Percentiles rank a stretch among this genome's conserved stretches.
Evolutionary conservation across 176 grass and related monocot genomes (phyloP).

Genomic region (Oryza meridionalis): DNA sequence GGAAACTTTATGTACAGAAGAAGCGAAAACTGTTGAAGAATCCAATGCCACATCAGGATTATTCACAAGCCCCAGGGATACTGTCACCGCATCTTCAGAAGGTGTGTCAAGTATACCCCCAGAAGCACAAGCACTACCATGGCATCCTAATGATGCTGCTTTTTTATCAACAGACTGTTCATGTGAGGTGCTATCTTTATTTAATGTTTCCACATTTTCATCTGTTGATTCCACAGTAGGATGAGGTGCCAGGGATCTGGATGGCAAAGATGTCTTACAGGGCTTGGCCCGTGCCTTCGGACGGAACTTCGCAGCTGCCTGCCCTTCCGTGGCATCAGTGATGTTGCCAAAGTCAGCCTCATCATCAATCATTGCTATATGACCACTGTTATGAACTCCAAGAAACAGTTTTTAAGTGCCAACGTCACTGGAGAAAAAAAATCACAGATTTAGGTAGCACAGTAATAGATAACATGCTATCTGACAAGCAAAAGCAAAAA

Average conservation of each 20-base stretch:
- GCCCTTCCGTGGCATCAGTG: conserved; percentile 25
- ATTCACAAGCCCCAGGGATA: not conserved
- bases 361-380: conserved; percentile 38
- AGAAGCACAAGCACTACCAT: not conserved
- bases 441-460: not conserved
- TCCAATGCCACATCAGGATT: not conserved
- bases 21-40: not conserved
- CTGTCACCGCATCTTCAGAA: conserved; percentile 19
- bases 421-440: conserved; percentile 1
- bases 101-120: conserved; percentile 9
- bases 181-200: conserved; percentile 26
- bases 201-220: conserved; percentile 3
- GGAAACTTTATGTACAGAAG: conserved; percentile 14
- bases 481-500: too few relatives aligned
- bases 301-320: conserved; percentile 26
- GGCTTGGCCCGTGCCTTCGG: conserved; percentile 36
- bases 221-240: conserved; percentile 5
- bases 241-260: not conserved
- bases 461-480: not conserved
- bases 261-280: conserved; percentile 31
- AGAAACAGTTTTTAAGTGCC: not conserved
- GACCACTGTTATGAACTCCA: not conserved
- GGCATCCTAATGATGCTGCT: not conserved
- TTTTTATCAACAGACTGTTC: not conserved
- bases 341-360: conserved; percentile 35